Evolutionary conservation across 1,139 yeast genomes (phyloP), one percentile per base, ranked within the genome.

Genomic region (Diutina sp.): DNA sequence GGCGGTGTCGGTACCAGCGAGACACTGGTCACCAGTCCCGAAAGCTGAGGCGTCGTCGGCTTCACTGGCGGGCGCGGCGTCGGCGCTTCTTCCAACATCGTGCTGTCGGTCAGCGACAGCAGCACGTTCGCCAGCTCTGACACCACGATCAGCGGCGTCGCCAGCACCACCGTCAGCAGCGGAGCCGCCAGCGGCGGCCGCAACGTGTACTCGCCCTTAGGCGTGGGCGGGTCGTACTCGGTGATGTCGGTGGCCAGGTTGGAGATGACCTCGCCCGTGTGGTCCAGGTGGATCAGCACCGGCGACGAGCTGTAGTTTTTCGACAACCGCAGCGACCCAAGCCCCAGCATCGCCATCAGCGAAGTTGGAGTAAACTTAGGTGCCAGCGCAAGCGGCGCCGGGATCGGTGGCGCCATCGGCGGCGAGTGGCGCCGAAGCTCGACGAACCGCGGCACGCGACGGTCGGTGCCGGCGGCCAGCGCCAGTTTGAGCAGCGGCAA

Each of bases 211-310:
- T 47, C 51, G 11, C 51, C 51, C 21, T 47, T 47, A 7, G 51
- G 51, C 9, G 51, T 47, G 1, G 45, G 53, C 29, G 53, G 53
- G 41, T 50, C 53, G 44, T 32, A 50, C 18, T 50, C 53, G 53
- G 53, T 50, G 53, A 50, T 50, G 32, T 50, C 53, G 53, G 53
- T 50, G 41, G 53, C 53, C 53, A 50, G 53, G 25, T 50, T 50
- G 29, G 53, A 50, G 16, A 50, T 50, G 29, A 50, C 53, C 25
- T 50, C 53, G 41, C 53, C 53, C 8, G 53, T 50, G 16, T 50
- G 21, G n/a, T 50, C 53, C 53, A 50, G 53, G n/a, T 32, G 53
- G 21, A 50, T 18, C 53, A 50, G 53, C 44, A 50, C 53, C 25
- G 53, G 53, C 44, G 45, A 32, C 44, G 45, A 32, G 29, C 41